Percentiles rank a stretch among this genome's conserved stretches.
These are phyloP conservation scores for Syzygium oleosum DNA, from an alignment of 345 rosid genomes.

Conservation along the genomic window DNA sequence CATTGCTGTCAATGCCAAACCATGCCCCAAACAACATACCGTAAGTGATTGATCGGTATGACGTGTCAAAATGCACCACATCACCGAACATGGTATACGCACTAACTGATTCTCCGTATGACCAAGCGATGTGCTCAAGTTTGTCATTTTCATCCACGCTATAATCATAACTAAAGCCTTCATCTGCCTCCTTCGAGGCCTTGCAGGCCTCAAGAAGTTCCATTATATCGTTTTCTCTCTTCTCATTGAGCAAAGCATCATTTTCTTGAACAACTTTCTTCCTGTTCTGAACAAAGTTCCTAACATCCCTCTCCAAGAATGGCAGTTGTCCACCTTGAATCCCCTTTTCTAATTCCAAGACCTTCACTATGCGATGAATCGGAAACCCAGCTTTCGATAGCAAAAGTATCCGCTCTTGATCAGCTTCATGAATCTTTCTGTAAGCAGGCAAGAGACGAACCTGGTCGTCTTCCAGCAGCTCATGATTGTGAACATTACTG, in stretches of 20 bases:
- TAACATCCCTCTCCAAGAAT: slow-evolving; percentile 87
- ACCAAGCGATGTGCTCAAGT: slow-evolving; percentile 85
- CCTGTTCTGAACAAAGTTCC: slow-evolving; percentile 79
- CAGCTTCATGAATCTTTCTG: slow-evolving; percentile 77
- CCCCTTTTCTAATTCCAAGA: slow-evolving; percentile 82
- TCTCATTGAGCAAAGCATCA: slow-evolving; percentile 77
- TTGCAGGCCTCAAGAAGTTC: slow-evolving; percentile 83
- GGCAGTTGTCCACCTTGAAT: slow-evolving; percentile 85
- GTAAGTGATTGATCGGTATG: slow-evolving; percentile 70
- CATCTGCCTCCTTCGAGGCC: slow-evolving; percentile 54
- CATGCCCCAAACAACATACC: slow-evolving; percentile 75
- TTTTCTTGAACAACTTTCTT: slow-evolving; percentile 81
- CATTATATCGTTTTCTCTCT: slow-evolving; percentile 55
- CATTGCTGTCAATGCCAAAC: slow-evolving; percentile 69
- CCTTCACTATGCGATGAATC: slow-evolving; percentile 72
- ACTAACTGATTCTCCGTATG: slow-evolving; percentile 56
- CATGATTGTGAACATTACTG: slow-evolving; percentile 94
- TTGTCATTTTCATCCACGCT: slow-evolving; percentile 57
- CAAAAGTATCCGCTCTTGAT: slow-evolving; percentile 82
- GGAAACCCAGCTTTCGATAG: slow-evolving; percentile 95
- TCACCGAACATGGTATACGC: slow-evolving; percentile 62
- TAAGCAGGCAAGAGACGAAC: slow-evolving; percentile 91
- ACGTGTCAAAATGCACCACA: slow-evolving; percentile 65
- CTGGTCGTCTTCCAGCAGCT: slow-evolving; percentile 86
- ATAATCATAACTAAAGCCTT: slow-evolving; percentile 53